Evolutionary conservation across 2,329 filamentous ascomycete species (phyloP), one percentile per base, ranked within the genome.

Genomic region (Aspergillus texensis): DNA sequence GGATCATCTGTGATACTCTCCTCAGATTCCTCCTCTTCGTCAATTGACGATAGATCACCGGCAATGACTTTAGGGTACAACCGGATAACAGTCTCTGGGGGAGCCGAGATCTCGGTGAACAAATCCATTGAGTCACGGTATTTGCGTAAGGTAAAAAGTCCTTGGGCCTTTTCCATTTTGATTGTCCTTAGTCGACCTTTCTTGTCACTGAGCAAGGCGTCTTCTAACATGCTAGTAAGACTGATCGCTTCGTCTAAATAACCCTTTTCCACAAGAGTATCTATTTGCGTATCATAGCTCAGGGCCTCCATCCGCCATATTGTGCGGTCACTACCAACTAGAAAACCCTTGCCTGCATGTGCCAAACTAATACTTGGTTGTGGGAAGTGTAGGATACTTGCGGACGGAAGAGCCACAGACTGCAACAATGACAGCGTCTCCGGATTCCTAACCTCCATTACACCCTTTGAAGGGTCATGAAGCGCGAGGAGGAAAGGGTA

Each of bases 231-330:
- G 56, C 86, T 85, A 8, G 98, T 82, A 10, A 99, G 82, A 72
- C 93, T 97, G 66, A 98, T 91, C 0, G 94, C 94, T 78, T 99
- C 96, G 71, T 99, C 94, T 60, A 94, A 92, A 64, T 88, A 86
- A 11, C 85, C 88, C 64, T 86, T 87, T 24, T 89, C 85, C 1
- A 96, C 88, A 30, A 99, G 84, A 68, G 95, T 88, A 64, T 93
- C 87, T 26, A 98, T 88, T 74, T 99, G 95, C 2, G 89, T 88
- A 75, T 97, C 92, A 74, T 99, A 99, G 68, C 94, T 91, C 43
- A 94, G 88, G 4, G 94, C 91, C 67, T 89, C 92, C 95, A 99
- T 98, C 70, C 95, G 91, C 95, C 95, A 99, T 43, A 99, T 91
- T 39, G 86, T 91, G 52, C 95, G 86, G 61, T 98, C 95, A 74